A percentile compares a stretch with the other conserved stretches of the same genome.
Evolutionary conservation across 2,329 filamentous ascomycete genomes (phyloP).

Genomic region (Fusarium ramigenum): DNA sequence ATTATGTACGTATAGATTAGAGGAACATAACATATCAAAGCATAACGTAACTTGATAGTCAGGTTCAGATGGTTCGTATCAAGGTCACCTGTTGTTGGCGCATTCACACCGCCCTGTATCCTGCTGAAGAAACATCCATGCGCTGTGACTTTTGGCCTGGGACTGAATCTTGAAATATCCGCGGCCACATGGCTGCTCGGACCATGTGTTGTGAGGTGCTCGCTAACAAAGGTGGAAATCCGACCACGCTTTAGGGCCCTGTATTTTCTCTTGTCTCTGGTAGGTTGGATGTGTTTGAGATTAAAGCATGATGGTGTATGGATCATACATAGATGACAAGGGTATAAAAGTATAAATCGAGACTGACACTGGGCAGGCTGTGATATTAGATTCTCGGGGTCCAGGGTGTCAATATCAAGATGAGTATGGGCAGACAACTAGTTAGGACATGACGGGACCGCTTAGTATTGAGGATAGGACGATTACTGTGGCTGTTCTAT

Average conservation of each 20-base stretch:
- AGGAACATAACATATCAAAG: conserved; percentile 12
- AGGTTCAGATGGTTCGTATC: neutral
- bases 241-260: neutral
- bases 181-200: conserved; percentile 30
- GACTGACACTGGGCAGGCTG: neutral
- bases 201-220: conserved; percentile 5
- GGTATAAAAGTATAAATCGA: neutral
- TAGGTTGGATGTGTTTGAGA: neutral
- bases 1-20: conserved; percentile 23
- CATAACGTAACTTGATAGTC: conserved; percentile 9
- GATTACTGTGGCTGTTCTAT: neutral
- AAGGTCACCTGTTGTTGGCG: neutral
- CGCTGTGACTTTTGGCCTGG: neutral
- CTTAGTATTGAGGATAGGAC: neutral
- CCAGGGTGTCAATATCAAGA: neutral
- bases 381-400: neutral
- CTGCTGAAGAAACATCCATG: neutral
- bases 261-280: neutral
- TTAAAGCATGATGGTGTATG: neutral
- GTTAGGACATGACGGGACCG: neutral
- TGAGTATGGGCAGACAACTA: neutral
- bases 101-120: neutral
- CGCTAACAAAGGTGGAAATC: neutral
- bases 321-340: neutral
- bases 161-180: neutral